Base-by-base conservation (phyloP, 768 basidiomycete species). In the Tremella mesenterica region DNA sequence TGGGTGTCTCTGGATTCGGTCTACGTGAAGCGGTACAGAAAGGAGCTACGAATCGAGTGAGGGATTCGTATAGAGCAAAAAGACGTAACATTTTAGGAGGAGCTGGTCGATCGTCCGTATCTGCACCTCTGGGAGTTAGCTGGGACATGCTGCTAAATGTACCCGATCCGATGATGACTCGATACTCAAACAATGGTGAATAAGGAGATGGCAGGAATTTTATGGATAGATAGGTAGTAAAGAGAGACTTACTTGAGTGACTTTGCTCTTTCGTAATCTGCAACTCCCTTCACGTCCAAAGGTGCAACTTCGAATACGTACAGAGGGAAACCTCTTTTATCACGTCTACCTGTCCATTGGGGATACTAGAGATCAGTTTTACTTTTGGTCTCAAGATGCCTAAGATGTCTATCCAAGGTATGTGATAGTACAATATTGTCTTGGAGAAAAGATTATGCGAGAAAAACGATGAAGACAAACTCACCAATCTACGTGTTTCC, bases 401-500 rank as follows among this genome's bases (percentile, higher is more conserved):
- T n/a, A n/a, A n/a, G n/a, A n/a, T n/a, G n/a, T n/a, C n/a, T n/a
- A n/a, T n/a, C n/a, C n/a, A n/a, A n/a, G n/a, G n/a, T n/a, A n/a
- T n/a, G n/a, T n/a, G n/a, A n/a, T n/a, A n/a, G n/a, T n/a, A n/a
- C n/a, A n/a, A n/a, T n/a, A n/a, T n/a, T n/a, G n/a, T n/a, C n/a
- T n/a, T n/a, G n/a, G n/a, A n/a, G n/a, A n/a, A n/a, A n/a, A n/a
- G n/a, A n/a, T n/a, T n/a, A n/a, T n/a, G n/a, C n/a, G n/a, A n/a
- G n/a, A n/a, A n/a, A n/a, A n/a, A n/a, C 8, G 27, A 20, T 23
- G 10, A 27, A 14, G 8, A 31, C 7, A 28, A 7, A 57, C 59
- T 38, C 31, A 60, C 59, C 12, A 60, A 75, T 61, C 79, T 79
- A 1, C 55, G 21, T 0, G 82, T 69, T 9, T 66, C 63, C 66